These are phyloP conservation scores for Aegilops bicornis DNA, from an alignment of 176 grass and related monocot species.

Conservation along the genomic window DNA sequence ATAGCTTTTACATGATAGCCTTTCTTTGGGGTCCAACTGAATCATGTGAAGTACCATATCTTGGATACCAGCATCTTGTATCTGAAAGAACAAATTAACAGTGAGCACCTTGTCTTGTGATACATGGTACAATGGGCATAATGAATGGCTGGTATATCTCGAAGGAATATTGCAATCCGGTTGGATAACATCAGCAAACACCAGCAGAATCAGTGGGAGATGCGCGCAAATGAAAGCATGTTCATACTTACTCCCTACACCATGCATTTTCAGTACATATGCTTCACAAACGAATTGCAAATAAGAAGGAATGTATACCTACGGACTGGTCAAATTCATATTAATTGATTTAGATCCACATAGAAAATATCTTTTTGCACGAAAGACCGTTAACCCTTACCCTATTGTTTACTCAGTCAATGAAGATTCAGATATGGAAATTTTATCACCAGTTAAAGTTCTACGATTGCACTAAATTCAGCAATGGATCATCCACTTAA, in stretches of 20 bases:
- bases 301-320: neutral
- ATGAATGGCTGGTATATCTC: constrained; percentile 18
- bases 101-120: neutral
- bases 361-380: neutral
- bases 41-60: constrained; percentile 99
- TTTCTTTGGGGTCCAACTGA: constrained; percentile 87
- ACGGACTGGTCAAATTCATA: neutral
- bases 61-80: constrained; percentile 89
- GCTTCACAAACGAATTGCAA: neutral
- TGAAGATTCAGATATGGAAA: neutral
- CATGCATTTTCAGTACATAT: constrained; percentile 18
- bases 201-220: constrained; percentile 12
- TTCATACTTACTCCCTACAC: neutral
- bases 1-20: constrained; percentile 79
- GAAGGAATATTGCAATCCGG: constrained; percentile 11
- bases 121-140: neutral
- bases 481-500: constrained; percentile 11
- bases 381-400: neutral
- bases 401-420: constrained; percentile 6
- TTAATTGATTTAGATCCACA: constrained; percentile 15
- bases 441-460: neutral
- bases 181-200: constrained; percentile 6
- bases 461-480: constrained; percentile 7
- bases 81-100: constrained; percentile 58
- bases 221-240: neutral